Conservation (phyloP, 305 asterid species). For the Solanum hybrid region DNA sequence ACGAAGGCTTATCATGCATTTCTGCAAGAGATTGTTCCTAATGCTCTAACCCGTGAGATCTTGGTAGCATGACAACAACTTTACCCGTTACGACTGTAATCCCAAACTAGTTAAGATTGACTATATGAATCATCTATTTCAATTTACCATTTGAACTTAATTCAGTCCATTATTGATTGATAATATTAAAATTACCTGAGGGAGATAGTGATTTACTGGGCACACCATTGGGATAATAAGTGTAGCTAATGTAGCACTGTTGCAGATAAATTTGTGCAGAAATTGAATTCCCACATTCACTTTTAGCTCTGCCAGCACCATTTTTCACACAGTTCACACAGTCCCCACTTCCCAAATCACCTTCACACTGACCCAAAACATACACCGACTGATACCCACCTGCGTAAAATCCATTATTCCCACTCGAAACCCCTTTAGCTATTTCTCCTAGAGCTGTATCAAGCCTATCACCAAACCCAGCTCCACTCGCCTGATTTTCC, state of each 20-base stretch:
- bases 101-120: neutral
- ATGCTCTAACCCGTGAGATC: neutral
- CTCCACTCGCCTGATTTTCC: constrained; percentile 54
- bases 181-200: constrained; percentile 33
- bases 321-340: constrained; percentile 71
- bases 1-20: neutral
- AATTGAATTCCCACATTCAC: constrained; percentile 47
- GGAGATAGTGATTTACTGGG: constrained; percentile 31
- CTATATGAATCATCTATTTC: neutral
- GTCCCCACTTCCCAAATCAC: constrained; percentile 47
- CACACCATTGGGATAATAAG: constrained; percentile 68
- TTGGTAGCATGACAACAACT: neutral
- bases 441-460: constrained; percentile 54
- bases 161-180: neutral
- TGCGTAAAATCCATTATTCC: constrained; percentile 50
- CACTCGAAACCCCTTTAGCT: constrained; percentile 37
- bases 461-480: constrained; percentile 50
- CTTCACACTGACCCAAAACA: constrained; percentile 88
- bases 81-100: neutral
- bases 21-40: neutral
- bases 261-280: constrained; percentile 70
- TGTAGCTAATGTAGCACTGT: constrained; percentile 59
- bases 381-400: constrained; percentile 58
- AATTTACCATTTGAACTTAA: neutral
- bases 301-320: constrained; percentile 40